Evolutionary conservation across 495 filamentous ascomycete species (phyloP).

Genomic region (Barbatosphaeria neglecta): DNA sequence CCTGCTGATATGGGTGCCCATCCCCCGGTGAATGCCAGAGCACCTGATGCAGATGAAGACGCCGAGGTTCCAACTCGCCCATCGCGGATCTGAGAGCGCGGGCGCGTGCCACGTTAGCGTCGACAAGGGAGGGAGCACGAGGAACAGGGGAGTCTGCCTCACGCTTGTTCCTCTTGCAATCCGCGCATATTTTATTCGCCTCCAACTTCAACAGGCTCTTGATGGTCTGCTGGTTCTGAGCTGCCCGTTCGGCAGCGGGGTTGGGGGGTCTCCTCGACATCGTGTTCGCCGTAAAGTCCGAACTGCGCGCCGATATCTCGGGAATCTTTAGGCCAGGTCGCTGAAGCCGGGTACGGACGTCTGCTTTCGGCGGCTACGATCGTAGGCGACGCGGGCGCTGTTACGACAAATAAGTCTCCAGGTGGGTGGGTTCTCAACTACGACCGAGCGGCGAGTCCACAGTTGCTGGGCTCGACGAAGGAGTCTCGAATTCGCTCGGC

Average conservation of each 20-base stretch:
- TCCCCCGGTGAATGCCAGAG: slow-evolving; percentile 93
- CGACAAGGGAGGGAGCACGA: too few relatives aligned
- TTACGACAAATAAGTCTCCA: too few relatives aligned
- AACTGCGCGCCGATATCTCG: not conserved
- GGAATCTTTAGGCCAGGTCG: not conserved
- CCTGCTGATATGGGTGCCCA: slow-evolving; percentile 96
- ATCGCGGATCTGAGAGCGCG: slow-evolving; percentile 65
- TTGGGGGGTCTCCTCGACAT: slow-evolving; percentile 88
- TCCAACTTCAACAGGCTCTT: slow-evolving; percentile 89
- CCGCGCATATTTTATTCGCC: slow-evolving; percentile 88
- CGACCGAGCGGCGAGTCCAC: too few relatives aligned
- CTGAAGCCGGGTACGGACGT: too few relatives aligned
- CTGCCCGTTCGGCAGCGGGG: slow-evolving; percentile 68
- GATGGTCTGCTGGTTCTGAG: slow-evolving; percentile 79
- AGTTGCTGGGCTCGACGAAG: too few relatives aligned
- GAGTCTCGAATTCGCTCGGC: not conserved
- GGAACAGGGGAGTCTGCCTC: slow-evolving; percentile 18
- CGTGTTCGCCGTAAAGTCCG: slow-evolving; percentile 2
- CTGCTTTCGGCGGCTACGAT: too few relatives aligned
- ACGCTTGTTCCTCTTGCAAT: slow-evolving; percentile 99
- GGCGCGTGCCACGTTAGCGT: too few relatives aligned
- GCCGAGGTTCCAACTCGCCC: slow-evolving; percentile 95
- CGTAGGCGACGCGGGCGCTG: too few relatives aligned
- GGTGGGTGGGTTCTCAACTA: too few relatives aligned
- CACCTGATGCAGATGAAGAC: slow-evolving; percentile 97